Evolutionary conservation across 2,329 filamentous ascomycete species (phyloP).

Genomic region (Calycina herbarum): DNA sequence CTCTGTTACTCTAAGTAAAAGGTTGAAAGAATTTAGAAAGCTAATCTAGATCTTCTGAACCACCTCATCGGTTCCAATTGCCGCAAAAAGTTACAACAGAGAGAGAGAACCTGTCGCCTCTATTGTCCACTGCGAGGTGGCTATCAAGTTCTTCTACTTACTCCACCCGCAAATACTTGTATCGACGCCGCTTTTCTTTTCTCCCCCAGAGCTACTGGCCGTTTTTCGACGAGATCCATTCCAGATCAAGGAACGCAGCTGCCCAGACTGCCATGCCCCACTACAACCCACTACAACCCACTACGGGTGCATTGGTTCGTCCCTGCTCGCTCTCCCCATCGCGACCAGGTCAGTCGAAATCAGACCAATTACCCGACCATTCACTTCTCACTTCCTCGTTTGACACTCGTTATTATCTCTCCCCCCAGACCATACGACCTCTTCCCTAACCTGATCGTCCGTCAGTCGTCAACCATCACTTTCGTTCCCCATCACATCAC

Average conservation of each 20-base stretch:
- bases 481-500: conserved; percentile 6
- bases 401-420: not conserved
- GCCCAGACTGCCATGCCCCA: conserved; percentile 2
- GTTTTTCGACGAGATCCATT: not conserved
- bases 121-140: not conserved
- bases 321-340: not conserved
- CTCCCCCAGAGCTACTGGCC: not conserved
- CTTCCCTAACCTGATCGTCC: not conserved
- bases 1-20: no score
- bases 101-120: no score
- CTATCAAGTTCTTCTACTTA: not conserved
- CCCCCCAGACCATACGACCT: not conserved
- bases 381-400: not conserved
- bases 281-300: not conserved
- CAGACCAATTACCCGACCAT: not conserved
- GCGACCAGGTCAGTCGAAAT: not conserved
- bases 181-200: not conserved
- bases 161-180: not conserved
- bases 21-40: no score
- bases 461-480: conserved; percentile 5
- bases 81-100: no score
- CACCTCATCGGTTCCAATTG: no score
- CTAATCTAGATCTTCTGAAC: no score
- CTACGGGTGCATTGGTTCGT: not conserved
- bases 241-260: not conserved